Evolutionary conservation across 2,329 filamentous ascomycete species (phyloP).

Genomic region (Cryphonectria nitschkei): DNA sequence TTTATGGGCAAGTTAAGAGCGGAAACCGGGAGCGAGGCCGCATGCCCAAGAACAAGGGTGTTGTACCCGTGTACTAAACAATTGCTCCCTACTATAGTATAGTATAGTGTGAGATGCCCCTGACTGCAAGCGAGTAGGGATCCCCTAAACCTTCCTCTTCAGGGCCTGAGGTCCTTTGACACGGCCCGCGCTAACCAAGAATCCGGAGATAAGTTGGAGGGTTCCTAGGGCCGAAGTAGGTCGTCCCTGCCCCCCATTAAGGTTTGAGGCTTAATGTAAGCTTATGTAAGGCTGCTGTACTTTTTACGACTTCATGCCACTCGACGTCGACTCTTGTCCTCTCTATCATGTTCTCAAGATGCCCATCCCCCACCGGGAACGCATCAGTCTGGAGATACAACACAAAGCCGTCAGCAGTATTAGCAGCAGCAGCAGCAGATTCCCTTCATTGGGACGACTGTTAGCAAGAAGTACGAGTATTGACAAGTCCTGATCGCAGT

Average conservation of each 20-base stretch:
- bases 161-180: background rate
- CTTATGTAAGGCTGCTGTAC: slow-evolving; percentile 26
- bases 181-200: background rate
- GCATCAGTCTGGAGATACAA: background rate
- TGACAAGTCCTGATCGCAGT: background rate
- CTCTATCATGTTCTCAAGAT: no score
- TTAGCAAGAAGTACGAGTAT: background rate
- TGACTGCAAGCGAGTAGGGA: background rate
- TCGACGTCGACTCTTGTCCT: slow-evolving; percentile 39
- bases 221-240: background rate
- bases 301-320: slow-evolving; percentile 49
- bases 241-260: background rate
- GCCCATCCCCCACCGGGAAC: background rate
- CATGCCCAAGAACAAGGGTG: background rate
- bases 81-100: no score
- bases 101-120: no score
- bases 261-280: background rate
- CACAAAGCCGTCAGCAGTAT: background rate
- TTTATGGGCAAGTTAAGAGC: background rate
- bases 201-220: background rate
- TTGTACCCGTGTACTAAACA: background rate
- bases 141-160: background rate
- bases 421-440: background rate
- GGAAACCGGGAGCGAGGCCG: no score
- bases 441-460: background rate